Conservation (phyloP, 2,329 filamentous ascomycete species). For the Sordariomycetes sp. region DNA sequence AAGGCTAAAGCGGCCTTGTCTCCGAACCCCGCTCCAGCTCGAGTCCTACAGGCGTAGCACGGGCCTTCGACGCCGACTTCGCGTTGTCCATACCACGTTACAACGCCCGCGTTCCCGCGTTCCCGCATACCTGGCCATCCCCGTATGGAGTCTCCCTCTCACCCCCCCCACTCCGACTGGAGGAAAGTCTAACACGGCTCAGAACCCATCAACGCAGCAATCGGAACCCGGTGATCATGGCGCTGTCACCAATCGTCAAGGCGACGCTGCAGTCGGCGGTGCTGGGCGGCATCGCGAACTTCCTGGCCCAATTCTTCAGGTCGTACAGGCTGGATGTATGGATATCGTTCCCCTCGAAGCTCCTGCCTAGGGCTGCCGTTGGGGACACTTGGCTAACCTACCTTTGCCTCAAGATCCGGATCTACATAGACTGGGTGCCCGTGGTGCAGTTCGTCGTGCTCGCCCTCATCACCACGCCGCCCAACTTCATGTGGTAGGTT, state of each 20-base stretch:
- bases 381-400: not conserved
- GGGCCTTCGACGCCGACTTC: not conserved
- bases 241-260: conserved; percentile 38
- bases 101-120: not conserved
- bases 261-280: conserved; percentile 56
- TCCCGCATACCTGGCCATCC: no score
- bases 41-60: not conserved
- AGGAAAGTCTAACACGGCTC: not conserved
- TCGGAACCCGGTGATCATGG: conserved; percentile 1
- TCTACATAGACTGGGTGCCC: conserved; percentile 54
- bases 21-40: not conserved
- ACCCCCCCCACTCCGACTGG: no score
- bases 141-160: not conserved
- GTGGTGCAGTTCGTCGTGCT: conserved; percentile 71
- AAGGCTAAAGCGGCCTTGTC: not conserved
- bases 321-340: conserved; percentile 50
- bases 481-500: conserved; percentile 72
- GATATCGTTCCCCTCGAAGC: not conserved
- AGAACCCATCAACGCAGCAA: not conserved
- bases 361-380: not conserved
- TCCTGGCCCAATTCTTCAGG: conserved; percentile 61
- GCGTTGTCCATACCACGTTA: not conserved
- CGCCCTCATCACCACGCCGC: conserved; percentile 62
- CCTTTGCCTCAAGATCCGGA: conserved; percentile 34
- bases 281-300: conserved; percentile 57